These are phyloP conservation scores for Phoenix roebelenii DNA, from an alignment of 176 grass and related monocot genomes.

Conservation along the genomic window DNA sequence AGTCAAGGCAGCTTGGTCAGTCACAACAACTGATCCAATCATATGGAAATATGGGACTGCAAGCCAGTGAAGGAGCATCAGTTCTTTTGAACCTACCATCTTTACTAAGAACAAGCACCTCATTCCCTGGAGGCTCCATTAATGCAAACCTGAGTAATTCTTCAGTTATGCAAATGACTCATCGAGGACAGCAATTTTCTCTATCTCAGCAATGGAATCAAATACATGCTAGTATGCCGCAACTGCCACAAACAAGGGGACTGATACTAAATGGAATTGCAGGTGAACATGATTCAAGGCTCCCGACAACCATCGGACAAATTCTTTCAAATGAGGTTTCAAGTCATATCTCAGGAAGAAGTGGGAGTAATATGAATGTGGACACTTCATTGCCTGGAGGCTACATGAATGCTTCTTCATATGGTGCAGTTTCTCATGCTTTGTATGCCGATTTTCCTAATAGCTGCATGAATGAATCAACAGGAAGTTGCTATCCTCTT, in stretches of 20 bases:
- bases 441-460: background rate
- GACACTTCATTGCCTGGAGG: background rate
- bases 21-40: background rate
- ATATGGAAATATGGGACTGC: background rate
- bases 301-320: background rate
- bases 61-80: constrained; percentile 1
- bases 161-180: background rate
- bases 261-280: background rate
- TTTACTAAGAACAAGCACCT: background rate
- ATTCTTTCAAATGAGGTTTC: background rate
- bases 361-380: background rate
- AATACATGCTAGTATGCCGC: background rate
- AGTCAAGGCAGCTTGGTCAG: background rate
- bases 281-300: background rate
- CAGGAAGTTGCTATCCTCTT: background rate
- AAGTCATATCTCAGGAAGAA: background rate
- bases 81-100: background rate
- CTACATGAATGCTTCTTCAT: constrained; percentile 7
- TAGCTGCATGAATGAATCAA: background rate
- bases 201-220: background rate
- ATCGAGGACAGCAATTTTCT: constrained; percentile 2
- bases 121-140: background rate
- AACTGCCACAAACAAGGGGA: background rate
- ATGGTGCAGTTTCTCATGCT: background rate
- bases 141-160: background rate